Percentiles rank a stretch among this genome's conserved stretches.
Evolutionary conservation across 2,329 filamentous ascomycete species (phyloP).

Genomic region (Colletotrichum tropicicola): DNA sequence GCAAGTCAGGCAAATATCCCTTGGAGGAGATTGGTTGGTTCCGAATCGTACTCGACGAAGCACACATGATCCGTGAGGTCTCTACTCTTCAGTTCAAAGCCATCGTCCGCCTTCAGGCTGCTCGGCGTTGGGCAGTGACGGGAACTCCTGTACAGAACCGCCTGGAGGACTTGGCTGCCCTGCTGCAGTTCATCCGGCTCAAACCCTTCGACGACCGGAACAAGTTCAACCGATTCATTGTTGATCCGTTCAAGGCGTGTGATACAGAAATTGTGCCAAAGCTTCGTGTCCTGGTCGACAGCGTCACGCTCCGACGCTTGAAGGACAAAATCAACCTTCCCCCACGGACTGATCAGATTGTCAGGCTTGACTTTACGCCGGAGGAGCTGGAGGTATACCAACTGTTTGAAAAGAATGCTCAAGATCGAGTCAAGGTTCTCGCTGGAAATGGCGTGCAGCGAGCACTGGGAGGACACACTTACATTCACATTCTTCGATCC

Average conservation of each 20-base stretch:
- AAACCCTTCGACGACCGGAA: slow-evolving; percentile 83
- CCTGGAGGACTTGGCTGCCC: slow-evolving; percentile 86
- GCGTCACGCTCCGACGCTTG: slow-evolving; percentile 89
- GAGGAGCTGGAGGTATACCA: slow-evolving; percentile 84
- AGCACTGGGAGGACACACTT: slow-evolving; percentile 83
- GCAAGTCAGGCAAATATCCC: slow-evolving; percentile 68
- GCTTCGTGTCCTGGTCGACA: slow-evolving; percentile 88
- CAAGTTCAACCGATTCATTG: slow-evolving; percentile 82
- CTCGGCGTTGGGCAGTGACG: slow-evolving; percentile 95
- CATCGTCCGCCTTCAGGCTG: slow-evolving; percentile 80
- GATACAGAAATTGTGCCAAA: slow-evolving; percentile 86
- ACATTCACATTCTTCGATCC: slow-evolving; percentile 91
- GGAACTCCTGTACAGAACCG: slow-evolving; percentile 96
- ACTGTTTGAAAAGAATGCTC: slow-evolving; percentile 83
- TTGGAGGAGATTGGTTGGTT: slow-evolving; percentile 89
- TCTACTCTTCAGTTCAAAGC: slow-evolving; percentile 84
- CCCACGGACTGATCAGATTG: slow-evolving; percentile 74
- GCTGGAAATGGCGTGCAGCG: slow-evolving; percentile 62
- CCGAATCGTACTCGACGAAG: slow-evolving; percentile 92
- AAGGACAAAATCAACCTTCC: slow-evolving; percentile 93
- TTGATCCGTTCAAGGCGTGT: slow-evolving; percentile 86
- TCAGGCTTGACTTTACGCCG: slow-evolving; percentile 78
- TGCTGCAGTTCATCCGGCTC: slow-evolving; percentile 86
- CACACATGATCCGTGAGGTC: slow-evolving; percentile 91
- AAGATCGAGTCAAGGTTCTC: slow-evolving; percentile 82